Percentiles rank a stretch among this genome's conserved stretches.
Conservation (phyloP, 2,329 filamentous ascomycete genomes). For the Akanthomyces uredinophilus region DNA sequence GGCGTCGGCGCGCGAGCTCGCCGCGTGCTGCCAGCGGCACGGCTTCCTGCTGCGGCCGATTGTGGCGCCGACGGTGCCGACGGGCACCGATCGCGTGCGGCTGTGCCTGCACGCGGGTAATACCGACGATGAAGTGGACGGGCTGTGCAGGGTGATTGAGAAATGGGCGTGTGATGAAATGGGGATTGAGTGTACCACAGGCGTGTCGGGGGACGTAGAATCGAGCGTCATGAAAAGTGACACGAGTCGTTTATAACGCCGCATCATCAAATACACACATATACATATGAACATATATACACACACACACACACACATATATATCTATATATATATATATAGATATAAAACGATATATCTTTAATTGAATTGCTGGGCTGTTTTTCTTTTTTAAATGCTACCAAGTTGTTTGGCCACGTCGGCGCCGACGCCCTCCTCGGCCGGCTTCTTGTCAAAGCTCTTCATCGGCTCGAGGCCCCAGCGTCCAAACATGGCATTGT, state of each 20-base stretch:
- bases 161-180: constrained; percentile 36
- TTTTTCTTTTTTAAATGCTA: neutral
- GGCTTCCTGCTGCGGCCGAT: constrained; percentile 61
- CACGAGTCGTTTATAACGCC: neutral
- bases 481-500: constrained; percentile 73
- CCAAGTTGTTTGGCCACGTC: constrained; percentile 12
- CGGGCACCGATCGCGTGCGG: constrained; percentile 57
- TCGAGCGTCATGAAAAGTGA: neutral
- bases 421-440: constrained; percentile 11
- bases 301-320: neutral
- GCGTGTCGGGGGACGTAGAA: neutral
- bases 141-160: constrained; percentile 43
- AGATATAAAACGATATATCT: neutral
- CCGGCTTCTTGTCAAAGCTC: constrained; percentile 36
- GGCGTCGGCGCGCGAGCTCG: constrained; percentile 51
- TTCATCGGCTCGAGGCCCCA: constrained; percentile 81
- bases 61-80: constrained; percentile 62
- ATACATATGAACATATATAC: neutral
- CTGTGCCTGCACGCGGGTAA: constrained; percentile 67
- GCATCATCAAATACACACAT: neutral
- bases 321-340: neutral
- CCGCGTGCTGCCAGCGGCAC: constrained; percentile 51
- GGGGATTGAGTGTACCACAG: neutral
- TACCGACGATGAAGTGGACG: constrained; percentile 50
- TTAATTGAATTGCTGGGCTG: neutral